Evolutionary conservation across 345 rosid species (phyloP).

Genomic region (Eutrema heterophyllum): DNA sequence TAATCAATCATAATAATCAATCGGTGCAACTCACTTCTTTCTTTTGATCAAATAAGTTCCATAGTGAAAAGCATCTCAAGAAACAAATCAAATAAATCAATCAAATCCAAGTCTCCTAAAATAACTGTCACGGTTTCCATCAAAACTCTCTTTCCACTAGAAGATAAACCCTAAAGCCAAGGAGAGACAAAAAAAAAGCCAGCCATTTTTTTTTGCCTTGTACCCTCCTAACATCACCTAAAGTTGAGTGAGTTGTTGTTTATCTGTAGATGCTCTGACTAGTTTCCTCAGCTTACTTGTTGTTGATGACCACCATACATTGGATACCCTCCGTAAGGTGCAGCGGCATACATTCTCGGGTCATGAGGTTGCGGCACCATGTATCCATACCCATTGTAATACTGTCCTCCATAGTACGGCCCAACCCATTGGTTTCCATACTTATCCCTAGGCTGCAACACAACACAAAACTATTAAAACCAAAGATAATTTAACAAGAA

Average conservation of each 20-base stretch:
- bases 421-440: slow-evolving; percentile 80
- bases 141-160: slow-evolving; percentile 20
- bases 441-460: slow-evolving; percentile 60
- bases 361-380: slow-evolving; percentile 66
- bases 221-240: slow-evolving; percentile 18
- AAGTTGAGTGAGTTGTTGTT: slow-evolving; percentile 20
- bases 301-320: slow-evolving; percentile 79
- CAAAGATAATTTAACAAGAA: neutral
- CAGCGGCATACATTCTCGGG: slow-evolving; percentile 64
- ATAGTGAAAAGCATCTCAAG: slow-evolving; percentile 10
- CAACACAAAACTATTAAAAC: neutral
- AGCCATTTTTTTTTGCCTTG: slow-evolving; percentile 1
- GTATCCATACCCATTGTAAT: slow-evolving; percentile 84
- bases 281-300: slow-evolving; percentile 76
- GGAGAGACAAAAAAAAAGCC: slow-evolving; percentile 11
- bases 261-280: slow-evolving; percentile 9
- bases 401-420: slow-evolving; percentile 72
- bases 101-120: slow-evolving; percentile 20
- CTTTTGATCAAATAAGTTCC: neutral
- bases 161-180: slow-evolving; percentile 20
- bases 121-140: slow-evolving; percentile 6
- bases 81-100: slow-evolving; percentile 23
- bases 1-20: slow-evolving; percentile 9
- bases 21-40: neutral
- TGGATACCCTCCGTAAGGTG: slow-evolving; percentile 73